Conservation (phyloP, 2,329 filamentous ascomycete genomes). For the Acephala macrosclerotiorum region DNA sequence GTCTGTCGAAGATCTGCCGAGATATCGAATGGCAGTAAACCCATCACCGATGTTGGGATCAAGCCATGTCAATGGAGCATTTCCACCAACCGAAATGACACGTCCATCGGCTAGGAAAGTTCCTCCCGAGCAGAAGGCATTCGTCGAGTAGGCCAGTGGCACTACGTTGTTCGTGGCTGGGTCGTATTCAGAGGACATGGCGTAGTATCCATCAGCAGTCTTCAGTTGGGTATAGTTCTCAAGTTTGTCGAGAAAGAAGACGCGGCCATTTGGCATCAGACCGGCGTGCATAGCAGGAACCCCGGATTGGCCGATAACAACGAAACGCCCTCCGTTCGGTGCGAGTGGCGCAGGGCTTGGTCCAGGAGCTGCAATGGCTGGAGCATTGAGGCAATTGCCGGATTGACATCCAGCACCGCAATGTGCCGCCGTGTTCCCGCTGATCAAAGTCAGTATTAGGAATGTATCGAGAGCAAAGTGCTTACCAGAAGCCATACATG, state of each 20-base stretch:
- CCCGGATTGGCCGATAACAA: slow-evolving; percentile 60
- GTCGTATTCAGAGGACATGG: slow-evolving; percentile 67
- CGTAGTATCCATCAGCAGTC: slow-evolving; percentile 60
- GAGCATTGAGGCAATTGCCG: slow-evolving; percentile 55
- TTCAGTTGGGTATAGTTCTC: slow-evolving; percentile 67
- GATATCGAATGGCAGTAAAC: slow-evolving; percentile 63
- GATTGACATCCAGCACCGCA: slow-evolving; percentile 65
- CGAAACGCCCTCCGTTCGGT: slow-evolving; percentile 54
- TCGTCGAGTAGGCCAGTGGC: slow-evolving; percentile 60
- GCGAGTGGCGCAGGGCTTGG: slow-evolving; percentile 52
- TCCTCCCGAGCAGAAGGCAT: slow-evolving; percentile 68
- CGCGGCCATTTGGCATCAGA: slow-evolving; percentile 63
- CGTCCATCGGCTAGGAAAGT: slow-evolving; percentile 64
- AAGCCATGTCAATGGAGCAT: slow-evolving; percentile 60
- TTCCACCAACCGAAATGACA: slow-evolving; percentile 63
- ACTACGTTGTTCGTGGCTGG: slow-evolving; percentile 54
- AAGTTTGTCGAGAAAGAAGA: slow-evolving; percentile 68
- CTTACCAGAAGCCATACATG: slow-evolving; percentile 62
- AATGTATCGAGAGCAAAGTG: not conserved
- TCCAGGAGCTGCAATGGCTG: slow-evolving; percentile 44
- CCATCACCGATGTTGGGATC: slow-evolving; percentile 66
- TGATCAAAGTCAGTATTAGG: slow-evolving; percentile 31
- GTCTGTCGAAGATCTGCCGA: slow-evolving; percentile 56
- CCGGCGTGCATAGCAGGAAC: slow-evolving; percentile 70
- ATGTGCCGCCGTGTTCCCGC: slow-evolving; percentile 52